Evolutionary conservation across 129 eudicot species (phyloP).

Genomic region (Gnaphalium uliginosum): DNA sequence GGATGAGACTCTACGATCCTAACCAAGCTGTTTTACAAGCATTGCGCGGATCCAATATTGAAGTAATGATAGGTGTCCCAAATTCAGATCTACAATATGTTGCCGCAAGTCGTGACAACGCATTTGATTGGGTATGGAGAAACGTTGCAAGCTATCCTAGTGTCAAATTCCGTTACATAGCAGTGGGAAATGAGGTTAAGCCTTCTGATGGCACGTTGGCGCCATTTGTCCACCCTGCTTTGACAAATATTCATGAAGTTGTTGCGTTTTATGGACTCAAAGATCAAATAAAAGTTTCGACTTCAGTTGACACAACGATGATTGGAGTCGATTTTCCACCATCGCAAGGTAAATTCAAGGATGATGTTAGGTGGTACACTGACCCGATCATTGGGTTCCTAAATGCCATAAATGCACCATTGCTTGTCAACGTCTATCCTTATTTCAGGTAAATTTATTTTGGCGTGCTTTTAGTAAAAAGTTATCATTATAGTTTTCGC

Average conservation of each 20-base stretch:
- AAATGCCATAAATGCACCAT: slow-evolving; percentile 31
- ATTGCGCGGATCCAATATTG: slow-evolving; percentile 36
- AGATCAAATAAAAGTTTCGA: slow-evolving; percentile 42
- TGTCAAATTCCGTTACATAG: slow-evolving; percentile 50
- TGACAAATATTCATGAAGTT: slow-evolving; percentile 44
- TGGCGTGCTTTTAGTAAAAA: not conserved
- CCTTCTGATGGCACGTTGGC: slow-evolving; percentile 35
- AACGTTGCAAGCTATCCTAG: slow-evolving; percentile 36
- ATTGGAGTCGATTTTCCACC: slow-evolving; percentile 39
- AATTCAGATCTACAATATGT: slow-evolving; percentile 37
- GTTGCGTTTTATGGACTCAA: slow-evolving; percentile 42
- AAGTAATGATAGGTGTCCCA: slow-evolving; percentile 35
- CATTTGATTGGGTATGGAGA: slow-evolving; percentile 57
- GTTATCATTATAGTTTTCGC: not conserved
- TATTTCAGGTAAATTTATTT: slow-evolving; percentile 36
- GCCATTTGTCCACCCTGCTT: slow-evolving; percentile 48
- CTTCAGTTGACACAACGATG: slow-evolving; percentile 34
- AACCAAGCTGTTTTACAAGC: slow-evolving; percentile 43
- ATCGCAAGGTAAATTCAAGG: slow-evolving; percentile 36
- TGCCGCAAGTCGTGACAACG: slow-evolving; percentile 44
- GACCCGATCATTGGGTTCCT: slow-evolving; percentile 45
- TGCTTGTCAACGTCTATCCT: slow-evolving; percentile 41
- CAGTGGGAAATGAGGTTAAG: slow-evolving; percentile 68
- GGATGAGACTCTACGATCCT: slow-evolving; percentile 48
- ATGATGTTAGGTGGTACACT: slow-evolving; percentile 29